These are phyloP conservation scores for Calendula officinalis DNA, from an alignment of 129 eudicot genomes.

Conservation along the genomic window DNA sequence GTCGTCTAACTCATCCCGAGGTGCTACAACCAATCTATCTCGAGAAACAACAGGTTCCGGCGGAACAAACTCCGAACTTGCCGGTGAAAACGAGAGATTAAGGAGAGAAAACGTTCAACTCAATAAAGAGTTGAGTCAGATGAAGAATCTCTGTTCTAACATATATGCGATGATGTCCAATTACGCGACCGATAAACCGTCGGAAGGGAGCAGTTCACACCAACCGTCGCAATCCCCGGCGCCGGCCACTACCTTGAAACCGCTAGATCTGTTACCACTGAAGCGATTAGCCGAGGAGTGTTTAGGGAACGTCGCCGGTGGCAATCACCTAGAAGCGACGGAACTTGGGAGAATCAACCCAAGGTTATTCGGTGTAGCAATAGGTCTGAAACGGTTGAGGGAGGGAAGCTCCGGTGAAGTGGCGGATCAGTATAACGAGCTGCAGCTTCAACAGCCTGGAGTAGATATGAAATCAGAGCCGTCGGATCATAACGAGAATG, in stretches of 20 bases:
- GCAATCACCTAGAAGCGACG: slow-evolving; percentile 1
- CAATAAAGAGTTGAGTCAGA: slow-evolving; percentile 59
- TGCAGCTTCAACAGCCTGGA: slow-evolving; percentile 59
- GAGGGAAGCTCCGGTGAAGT: slow-evolving; percentile 34
- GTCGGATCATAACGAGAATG: slow-evolving; percentile 41
- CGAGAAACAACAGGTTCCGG: slow-evolving; percentile 35
- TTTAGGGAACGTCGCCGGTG: neutral
- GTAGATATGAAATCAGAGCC: slow-evolving; percentile 66
- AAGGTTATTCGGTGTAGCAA: slow-evolving; percentile 67
- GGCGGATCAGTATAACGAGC: slow-evolving; percentile 38
- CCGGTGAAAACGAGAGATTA: slow-evolving; percentile 74
- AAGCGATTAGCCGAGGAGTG: slow-evolving; percentile 44
- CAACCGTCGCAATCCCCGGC: neutral
- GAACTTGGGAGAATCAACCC: slow-evolving; percentile 33
- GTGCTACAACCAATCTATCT: slow-evolving; percentile 15
- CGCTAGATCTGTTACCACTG: slow-evolving; percentile 63
- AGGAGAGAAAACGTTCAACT: slow-evolving; percentile 68
- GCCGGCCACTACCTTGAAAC: slow-evolving; percentile 15
- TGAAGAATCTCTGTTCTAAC: slow-evolving; percentile 70
- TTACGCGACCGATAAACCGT: slow-evolving; percentile 38
- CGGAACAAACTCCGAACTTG: slow-evolving; percentile 47
- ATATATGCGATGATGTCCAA: slow-evolving; percentile 65
- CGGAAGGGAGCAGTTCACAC: slow-evolving; percentile 36
- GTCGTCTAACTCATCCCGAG: slow-evolving; percentile 73
- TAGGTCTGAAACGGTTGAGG: slow-evolving; percentile 65